phyloP scores from a whole-genome alignment of 2,329 filamentous ascomycete species.

The Chaetoscypha palmicola region DNA sequence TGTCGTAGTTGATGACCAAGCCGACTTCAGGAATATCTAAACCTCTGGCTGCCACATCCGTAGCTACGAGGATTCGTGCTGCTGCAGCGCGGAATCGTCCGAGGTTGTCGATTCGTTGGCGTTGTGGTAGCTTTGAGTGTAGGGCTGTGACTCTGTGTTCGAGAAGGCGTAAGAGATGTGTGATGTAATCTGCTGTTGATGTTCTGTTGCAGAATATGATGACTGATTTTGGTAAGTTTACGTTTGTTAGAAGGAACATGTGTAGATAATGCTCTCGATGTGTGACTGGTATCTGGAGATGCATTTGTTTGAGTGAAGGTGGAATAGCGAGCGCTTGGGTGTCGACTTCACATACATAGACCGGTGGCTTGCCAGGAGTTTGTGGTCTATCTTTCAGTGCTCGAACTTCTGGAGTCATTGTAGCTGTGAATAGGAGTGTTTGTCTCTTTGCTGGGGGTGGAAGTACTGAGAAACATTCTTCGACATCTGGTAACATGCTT shows the following conservation, averaged over 20 bases:
- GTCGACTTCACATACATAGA: slow-evolving; percentile 86
- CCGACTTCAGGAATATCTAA: slow-evolving; percentile 90
- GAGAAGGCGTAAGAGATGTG: slow-evolving; percentile 79
- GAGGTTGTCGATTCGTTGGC: slow-evolving; percentile 78
- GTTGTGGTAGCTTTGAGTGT: slow-evolving; percentile 80
- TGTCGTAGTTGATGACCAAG: slow-evolving; percentile 89
- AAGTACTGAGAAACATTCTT: slow-evolving; percentile 76
- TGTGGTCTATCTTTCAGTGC: slow-evolving; percentile 73
- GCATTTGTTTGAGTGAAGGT: slow-evolving; percentile 71
- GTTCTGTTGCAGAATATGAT: slow-evolving; percentile 97
- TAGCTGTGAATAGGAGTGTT: slow-evolving; percentile 92
- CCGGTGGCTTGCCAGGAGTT: slow-evolving; percentile 61
- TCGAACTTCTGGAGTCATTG: slow-evolving; percentile 85
- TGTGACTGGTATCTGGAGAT: slow-evolving; percentile 81
- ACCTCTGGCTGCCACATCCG: slow-evolving; percentile 89
- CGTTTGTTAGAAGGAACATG: slow-evolving; percentile 72
- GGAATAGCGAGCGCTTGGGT: slow-evolving; percentile 71
- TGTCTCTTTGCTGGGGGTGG: slow-evolving; percentile 75
- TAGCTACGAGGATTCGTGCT: slow-evolving; percentile 84
- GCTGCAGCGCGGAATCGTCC: slow-evolving; percentile 85
- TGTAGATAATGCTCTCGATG: slow-evolving; percentile 95
- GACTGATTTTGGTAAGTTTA: slow-evolving; percentile 66
- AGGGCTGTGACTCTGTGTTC: slow-evolving; percentile 86
- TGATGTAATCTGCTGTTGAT: slow-evolving; percentile 78
- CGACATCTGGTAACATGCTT: slow-evolving; percentile 90